Evolutionary conservation across 1,284 basidiomycete genomes (phyloP).

Genomic region (Heterobasidion parviporum): DNA sequence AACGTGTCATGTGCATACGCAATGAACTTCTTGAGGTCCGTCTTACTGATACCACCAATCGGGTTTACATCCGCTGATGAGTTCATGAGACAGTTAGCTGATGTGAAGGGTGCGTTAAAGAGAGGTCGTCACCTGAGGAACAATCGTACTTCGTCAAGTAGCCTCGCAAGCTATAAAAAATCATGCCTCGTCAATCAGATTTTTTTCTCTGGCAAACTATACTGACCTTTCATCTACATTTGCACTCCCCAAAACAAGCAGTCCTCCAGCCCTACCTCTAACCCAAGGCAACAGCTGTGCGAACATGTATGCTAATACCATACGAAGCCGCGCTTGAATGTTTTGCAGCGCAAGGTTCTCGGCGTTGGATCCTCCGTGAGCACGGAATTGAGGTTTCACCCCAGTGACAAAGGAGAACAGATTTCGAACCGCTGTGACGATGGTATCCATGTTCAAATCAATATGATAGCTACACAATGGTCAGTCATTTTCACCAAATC

Average conservation of each 20-base stretch:
- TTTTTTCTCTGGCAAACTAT: neutral
- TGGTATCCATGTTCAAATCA: constrained; percentile 93
- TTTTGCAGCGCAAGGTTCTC: constrained; percentile 98
- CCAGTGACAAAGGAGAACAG: constrained; percentile 85
- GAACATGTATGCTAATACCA: constrained; percentile 97
- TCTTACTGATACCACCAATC: constrained; percentile 97
- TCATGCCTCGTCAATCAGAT: neutral
- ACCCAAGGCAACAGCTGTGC: constrained; percentile 96
- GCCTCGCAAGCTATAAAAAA: constrained; percentile 69
- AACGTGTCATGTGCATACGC: constrained; percentile 76
- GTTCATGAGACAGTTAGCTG: neutral
- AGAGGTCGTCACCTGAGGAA: constrained; percentile 52
- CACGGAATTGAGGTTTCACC: constrained; percentile 75
- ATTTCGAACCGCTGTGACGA: constrained; percentile 78
- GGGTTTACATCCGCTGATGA: constrained; percentile 90
- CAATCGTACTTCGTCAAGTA: constrained; percentile 99
- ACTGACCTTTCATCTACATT: constrained; percentile 93
- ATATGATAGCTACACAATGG: constrained; percentile 71
- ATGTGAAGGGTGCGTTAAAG: neutral
- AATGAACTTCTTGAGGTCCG: constrained; percentile 95
- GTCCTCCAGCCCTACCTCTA: constrained; percentile 74
- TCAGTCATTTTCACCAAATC: neutral
- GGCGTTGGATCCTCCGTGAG: constrained; percentile 79
- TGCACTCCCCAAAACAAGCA: constrained; percentile 92
- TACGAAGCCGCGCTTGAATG: constrained; percentile 92